phyloP scores from a whole-genome alignment of 1,139 yeast species.

The Wickerhamomyces sp. region DNA sequence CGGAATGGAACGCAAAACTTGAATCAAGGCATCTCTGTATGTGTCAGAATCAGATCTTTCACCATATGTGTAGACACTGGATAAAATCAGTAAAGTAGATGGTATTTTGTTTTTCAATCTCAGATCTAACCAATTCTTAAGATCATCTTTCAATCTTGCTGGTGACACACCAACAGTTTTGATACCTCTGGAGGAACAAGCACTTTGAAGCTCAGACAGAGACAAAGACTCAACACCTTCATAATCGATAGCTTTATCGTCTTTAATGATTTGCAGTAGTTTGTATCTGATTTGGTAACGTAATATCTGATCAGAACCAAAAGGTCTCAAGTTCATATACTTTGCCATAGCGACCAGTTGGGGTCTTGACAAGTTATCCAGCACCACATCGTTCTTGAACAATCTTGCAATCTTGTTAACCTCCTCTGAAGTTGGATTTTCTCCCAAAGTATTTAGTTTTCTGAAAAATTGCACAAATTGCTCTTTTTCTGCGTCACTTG shows the following conservation, averaged over 20 bases:
- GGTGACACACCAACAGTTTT: constrained; percentile 79
- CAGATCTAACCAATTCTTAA: constrained; percentile 85
- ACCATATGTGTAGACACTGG: constrained; percentile 88
- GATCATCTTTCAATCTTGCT: constrained; percentile 76
- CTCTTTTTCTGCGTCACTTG: constrained; percentile 66
- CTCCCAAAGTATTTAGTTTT: constrained; percentile 51
- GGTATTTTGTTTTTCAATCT: constrained; percentile 88
- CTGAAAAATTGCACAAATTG: constrained; percentile 77
- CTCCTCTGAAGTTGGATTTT: constrained; percentile 66
- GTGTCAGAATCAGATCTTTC: constrained; percentile 50
- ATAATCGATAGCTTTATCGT: constrained; percentile 87
- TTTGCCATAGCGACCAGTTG: constrained; percentile 92
- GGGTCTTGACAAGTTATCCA: constrained; percentile 89
- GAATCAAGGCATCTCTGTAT: constrained; percentile 80
- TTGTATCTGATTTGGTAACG: constrained; percentile 92
- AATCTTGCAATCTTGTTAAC: constrained; percentile 76
- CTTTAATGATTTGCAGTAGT: constrained; percentile 83
- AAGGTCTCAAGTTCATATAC: constrained; percentile 87
- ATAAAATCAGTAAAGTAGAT: constrained; percentile 76
- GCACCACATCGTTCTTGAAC: constrained; percentile 89
- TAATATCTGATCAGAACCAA: constrained; percentile 87
- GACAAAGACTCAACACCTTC: constrained; percentile 87
- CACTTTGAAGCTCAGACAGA: constrained; percentile 78
- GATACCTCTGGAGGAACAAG: constrained; percentile 93
- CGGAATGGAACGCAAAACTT: constrained; percentile 86